Percentiles rank a stretch among this genome's conserved stretches.
Evolutionary conservation across 164 flowering plant genomes (phyloP).

Genomic region (Platanus orientalis): DNA sequence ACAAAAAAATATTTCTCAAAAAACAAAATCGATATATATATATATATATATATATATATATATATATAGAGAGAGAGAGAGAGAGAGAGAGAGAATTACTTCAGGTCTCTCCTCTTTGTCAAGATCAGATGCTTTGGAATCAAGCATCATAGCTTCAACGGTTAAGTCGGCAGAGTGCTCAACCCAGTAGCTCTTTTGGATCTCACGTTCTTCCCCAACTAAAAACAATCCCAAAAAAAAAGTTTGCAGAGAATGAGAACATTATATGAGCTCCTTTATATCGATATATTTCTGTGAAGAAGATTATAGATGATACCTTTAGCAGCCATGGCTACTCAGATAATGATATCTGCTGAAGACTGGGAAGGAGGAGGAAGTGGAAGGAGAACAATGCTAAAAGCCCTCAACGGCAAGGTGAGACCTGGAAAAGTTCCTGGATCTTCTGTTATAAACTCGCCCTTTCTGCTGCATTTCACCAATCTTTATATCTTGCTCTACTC

Average conservation of each 20-base stretch:
- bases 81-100: conserved; percentile 27
- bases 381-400: conserved; percentile 17
- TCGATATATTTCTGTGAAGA: background rate
- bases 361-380: no score
- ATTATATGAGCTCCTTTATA: background rate
- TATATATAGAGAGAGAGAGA: no score
- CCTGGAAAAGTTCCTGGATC: conserved; percentile 82
- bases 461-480: conserved; percentile 95
- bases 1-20: no score
- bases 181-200: conserved; percentile 81
- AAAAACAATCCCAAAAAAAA: background rate
- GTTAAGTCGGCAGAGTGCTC: conserved; percentile 77
- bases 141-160: conserved; percentile 97
- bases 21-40: no score
- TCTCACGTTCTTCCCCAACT: conserved; percentile 48
- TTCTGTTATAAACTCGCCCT: conserved; percentile 53
- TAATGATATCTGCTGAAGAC: background rate
- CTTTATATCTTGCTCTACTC: no score
- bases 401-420: conserved; percentile 84
- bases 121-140: conserved; percentile 86
- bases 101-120: conserved; percentile 98
- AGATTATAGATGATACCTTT: conserved; percentile 19
- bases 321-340: conserved; percentile 23
- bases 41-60: no score
- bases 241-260: background rate